Evolutionary conservation across 225 moss, liverwort and hornwort genomes (phyloP), one percentile per base, ranked within the genome.

Genomic region (Pleurozium schreberi): DNA sequence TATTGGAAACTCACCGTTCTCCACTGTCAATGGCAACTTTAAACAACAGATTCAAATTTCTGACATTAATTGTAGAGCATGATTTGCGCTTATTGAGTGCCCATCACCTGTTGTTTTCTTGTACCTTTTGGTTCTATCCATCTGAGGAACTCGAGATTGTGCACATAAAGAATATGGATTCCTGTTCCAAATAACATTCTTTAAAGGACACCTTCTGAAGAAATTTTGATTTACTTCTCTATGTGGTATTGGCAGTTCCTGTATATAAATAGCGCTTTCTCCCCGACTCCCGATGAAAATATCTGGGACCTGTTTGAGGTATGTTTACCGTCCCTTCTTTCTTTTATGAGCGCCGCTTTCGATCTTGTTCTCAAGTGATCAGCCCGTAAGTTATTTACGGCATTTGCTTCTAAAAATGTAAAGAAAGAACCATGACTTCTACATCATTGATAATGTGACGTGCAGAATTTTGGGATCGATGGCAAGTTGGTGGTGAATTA

Each of bases 381-480:
- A 85, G 70, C 21, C 45, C 67, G 66, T 28, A 40, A 50, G 75
- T 82, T 69, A 33, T 84, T 50, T 71, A 36, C 31, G 58, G 43
- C 18, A 17, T 82, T 33, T 60, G 50, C 53, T 71, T 65, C 33
- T 23, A 40, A 50, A 40, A 40, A 40, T 36, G 13, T 62, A 59
- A 85, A 43, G 73, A 61, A 55, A 57, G 17, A 87, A 43, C 5
- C 53, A 43, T 86, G 73, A 86, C 80, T 18, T 78, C 38, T 52
- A 18, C 45, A 40, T 60, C 43, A 80, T 69, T 81, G 53, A 81
- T 85, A 55, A 61, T 87, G 63, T 91, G 85, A 55, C 64, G 22
- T 87, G 92, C 96, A 97, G 97, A 98, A 96, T 93, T 98, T 98
- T 91, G 98, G 95, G 59, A 95, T 97, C 75, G 95, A 97, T 91